These are phyloP conservation scores for Sporothrix inflata DNA, from an alignment of 2,329 filamentous ascomycete genomes.

Conservation along the genomic window DNA sequence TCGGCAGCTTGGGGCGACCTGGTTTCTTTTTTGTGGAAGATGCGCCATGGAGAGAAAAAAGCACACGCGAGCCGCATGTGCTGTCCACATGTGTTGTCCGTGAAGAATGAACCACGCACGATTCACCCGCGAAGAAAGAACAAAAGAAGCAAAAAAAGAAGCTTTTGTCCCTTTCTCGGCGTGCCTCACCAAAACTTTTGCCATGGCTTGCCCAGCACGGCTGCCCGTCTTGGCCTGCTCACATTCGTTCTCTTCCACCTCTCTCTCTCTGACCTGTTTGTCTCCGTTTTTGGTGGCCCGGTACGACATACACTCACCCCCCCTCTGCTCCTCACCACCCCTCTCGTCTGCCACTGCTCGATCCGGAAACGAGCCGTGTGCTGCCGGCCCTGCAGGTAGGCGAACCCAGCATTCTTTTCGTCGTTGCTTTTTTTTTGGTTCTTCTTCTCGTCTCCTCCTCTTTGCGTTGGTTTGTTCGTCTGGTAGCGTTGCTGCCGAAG, in stretches of 20 bases:
- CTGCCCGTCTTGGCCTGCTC: not conserved
- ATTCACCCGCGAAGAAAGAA: no score
- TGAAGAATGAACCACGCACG: not conserved
- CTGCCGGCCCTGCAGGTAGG: not conserved
- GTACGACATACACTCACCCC: not conserved
- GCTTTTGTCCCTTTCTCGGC: not conserved
- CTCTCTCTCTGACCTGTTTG: not conserved
- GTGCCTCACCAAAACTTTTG: not conserved
- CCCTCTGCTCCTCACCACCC: not conserved
- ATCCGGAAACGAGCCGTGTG: slow-evolving; percentile 7
- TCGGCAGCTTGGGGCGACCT: not conserved
- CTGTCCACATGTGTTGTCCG: not conserved
- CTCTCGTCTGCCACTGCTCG: not conserved
- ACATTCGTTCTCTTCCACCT: not conserved
- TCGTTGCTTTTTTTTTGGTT: not conserved
- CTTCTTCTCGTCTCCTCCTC: not conserved
- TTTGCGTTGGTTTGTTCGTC: not conserved
- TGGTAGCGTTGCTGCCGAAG: not conserved
- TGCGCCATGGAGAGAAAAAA: not conserved
- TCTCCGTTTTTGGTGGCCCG: not conserved
- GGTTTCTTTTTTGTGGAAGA: not conserved
- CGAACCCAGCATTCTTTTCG: not conserved
- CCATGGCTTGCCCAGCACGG: not conserved
- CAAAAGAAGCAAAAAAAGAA: not conserved
- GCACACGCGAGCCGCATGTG: slow-evolving; percentile 1